A percentile compares a stretch with the other conserved stretches of the same genome.
Conservation (phyloP, 129 eudicot species). For the Helianthus annuus region DNA sequence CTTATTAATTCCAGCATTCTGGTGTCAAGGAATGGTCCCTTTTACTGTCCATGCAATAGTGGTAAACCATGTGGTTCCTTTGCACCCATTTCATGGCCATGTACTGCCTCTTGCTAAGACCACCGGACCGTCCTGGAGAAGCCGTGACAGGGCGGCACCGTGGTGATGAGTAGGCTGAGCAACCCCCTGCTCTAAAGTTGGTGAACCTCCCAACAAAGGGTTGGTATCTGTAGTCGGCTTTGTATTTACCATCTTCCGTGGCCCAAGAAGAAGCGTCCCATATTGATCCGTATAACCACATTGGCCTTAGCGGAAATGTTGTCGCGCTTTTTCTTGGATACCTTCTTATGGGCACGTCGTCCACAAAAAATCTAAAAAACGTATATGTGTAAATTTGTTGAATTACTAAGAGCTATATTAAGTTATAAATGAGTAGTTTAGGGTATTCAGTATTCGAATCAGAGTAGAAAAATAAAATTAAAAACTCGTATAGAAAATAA, state of each 20-base stretch:
- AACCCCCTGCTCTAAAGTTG: conserved; percentile 50
- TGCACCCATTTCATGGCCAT: conserved; percentile 81
- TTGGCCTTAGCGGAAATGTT: conserved; percentile 55
- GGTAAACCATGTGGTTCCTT: conserved; percentile 58
- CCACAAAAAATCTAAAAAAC: conserved; percentile 51
- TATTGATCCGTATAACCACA: conserved; percentile 61
- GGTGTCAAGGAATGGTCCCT: conserved; percentile 84
- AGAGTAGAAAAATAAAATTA: too few relatives aligned
- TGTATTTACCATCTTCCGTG: conserved; percentile 60
- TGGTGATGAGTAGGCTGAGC: conserved; percentile 45
- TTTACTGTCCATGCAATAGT: conserved; percentile 73
- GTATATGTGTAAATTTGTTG: not conserved
- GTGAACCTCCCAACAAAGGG: conserved; percentile 51
- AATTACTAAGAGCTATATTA: not conserved
- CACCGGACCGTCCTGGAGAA: conserved; percentile 64
- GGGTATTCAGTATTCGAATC: too few relatives aligned
- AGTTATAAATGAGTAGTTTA: not conserved
- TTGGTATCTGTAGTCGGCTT: conserved; percentile 54
- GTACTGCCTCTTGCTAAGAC: conserved; percentile 53
- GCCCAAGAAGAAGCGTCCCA: conserved; percentile 70
- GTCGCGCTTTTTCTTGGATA: conserved; percentile 52
- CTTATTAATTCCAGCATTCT: conserved; percentile 63
- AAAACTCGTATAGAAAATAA: not conserved
- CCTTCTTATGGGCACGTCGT: conserved; percentile 56
- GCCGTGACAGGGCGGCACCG: conserved; percentile 78